Evolutionary conservation across 345 rosid genomes (phyloP).

Genomic region (Eucalyptus curtisii): DNA sequence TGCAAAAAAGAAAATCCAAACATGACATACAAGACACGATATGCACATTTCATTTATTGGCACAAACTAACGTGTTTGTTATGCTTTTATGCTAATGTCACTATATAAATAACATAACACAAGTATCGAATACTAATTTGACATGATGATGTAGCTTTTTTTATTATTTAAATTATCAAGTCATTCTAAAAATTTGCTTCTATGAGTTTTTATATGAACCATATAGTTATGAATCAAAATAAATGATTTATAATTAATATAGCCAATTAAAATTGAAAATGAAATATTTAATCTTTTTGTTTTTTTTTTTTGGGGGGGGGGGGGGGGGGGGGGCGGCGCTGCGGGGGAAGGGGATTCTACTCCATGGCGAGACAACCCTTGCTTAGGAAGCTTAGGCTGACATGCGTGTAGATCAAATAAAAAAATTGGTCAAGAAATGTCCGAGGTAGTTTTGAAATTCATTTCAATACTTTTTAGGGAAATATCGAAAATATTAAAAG

Average conservation of each 20-base stretch:
- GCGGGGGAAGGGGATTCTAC: too few species aligned
- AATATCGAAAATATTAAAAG: too few species aligned
- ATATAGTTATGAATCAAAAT: too few species aligned
- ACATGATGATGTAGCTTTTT: not conserved
- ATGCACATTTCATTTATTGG: not conserved
- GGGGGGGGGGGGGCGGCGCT: too few species aligned
- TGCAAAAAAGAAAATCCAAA: not conserved
- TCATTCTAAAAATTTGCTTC: not conserved
- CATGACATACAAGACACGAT: not conserved
- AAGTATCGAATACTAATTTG: too few species aligned
- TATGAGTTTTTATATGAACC: not conserved
- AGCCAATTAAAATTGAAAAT: not conserved
- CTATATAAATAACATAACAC: not conserved
- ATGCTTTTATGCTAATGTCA: not conserved
- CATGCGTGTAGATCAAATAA: not conserved
- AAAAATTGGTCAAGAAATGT: not conserved
- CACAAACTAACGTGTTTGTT: not conserved
- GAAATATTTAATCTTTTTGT: not conserved
- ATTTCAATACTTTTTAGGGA: not conserved
- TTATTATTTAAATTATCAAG: not conserved
- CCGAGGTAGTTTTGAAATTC: rapidly evolving
- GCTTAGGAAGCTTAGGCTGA: too few species aligned
- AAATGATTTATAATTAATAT: too few species aligned
- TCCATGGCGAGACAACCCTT: too few species aligned
- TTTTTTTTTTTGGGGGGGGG: too few species aligned